phyloP scores from a whole-genome alignment of 2,329 filamentous ascomycete species.

The Rhinocladiella mackenziei region DNA sequence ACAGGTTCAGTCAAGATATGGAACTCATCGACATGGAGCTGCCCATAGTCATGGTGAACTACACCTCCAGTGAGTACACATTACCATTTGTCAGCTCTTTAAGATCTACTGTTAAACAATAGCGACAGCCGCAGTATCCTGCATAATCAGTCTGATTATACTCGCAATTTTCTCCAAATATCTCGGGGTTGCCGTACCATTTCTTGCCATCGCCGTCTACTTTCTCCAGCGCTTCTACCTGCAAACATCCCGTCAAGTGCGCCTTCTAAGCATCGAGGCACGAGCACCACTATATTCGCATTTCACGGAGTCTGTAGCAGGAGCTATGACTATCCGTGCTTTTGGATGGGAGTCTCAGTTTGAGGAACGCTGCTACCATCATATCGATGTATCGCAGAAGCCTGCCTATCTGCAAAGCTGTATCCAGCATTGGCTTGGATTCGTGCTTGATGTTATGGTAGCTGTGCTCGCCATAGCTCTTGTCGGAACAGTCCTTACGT shows the following conservation, averaged over 20 bases:
- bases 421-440: conserved; percentile 55
- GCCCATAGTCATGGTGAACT: too few species aligned
- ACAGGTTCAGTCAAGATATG: conserved; percentile 46
- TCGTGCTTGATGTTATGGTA: conserved; percentile 51
- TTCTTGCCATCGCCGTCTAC: too few species aligned
- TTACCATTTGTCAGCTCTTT: too few species aligned
- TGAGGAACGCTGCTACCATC: conserved; percentile 43
- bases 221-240: conserved; percentile 59
- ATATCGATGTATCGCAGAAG: conserved; percentile 53
- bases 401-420: conserved; percentile 57
- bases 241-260: conserved; percentile 57
- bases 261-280: conserved; percentile 59
- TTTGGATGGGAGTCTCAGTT: conserved; percentile 52
- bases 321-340: conserved; percentile 54
- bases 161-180: too few species aligned
- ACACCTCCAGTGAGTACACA: too few species aligned
- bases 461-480: conserved; percentile 48
- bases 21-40: conserved; percentile 44
- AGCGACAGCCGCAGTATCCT: too few species aligned
- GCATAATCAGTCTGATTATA: too few species aligned
- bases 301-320: conserved; percentile 55
- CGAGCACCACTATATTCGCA: conserved; percentile 59
- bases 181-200: too few species aligned
- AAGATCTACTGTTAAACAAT: too few species aligned
- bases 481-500: conserved; percentile 48